Base-by-base conservation (phyloP, 495 filamentous ascomycete genomes). In the Cercophora newfieldiana region DNA sequence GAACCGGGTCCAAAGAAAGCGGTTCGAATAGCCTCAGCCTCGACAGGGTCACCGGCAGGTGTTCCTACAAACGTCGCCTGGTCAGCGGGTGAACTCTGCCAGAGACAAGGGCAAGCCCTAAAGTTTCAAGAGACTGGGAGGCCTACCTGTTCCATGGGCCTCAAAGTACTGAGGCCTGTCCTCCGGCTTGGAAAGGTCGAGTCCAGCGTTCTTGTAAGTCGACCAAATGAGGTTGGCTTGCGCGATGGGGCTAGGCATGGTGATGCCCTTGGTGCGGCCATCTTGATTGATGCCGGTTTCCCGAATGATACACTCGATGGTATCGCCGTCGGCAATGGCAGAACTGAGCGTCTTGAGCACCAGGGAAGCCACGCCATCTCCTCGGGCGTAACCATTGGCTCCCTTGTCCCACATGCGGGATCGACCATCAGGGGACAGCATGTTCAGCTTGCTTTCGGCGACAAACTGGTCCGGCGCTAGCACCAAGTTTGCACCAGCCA, bases 331-430 rank as follows among this genome's bases (percentile, higher is more conserved):
- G 1, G 61, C 48, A 3, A 84, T 51, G 6, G 83, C 89, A 50
- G 82, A 78, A 2, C 57, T 59, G 0, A 89, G 71, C 7, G 66
- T 71, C 72, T 91, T 91, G 1, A 92, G 44, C 4, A 83, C 74
- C 0, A 90, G 33, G 1, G 76, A 77, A 29, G 75, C 78, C 12
- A 89, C 66, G 1, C 81, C 88, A 65, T 92, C 89, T 1, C 80
- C 89, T 5, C 88, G 75, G 0, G 74, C 85, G 72, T 88, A 91
- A 0, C 89, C 89, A 72, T 88, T 79, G 14, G 87, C 89, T 0
- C 70, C 63, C 0, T 81, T 54, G 25, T 76, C 74, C 24, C 74
- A 76, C 1, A 70, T 68, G 31, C 72, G 65, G 48, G 65, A 74
- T 3, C 61, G 64, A 5, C 74, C 74, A 26, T 72, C 67, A 2